A percentile compares a stretch with the other conserved stretches of the same genome.
phyloP scores from a whole-genome alignment of 495 filamentous ascomycete genomes.

The Monascus purpureus region DNA sequence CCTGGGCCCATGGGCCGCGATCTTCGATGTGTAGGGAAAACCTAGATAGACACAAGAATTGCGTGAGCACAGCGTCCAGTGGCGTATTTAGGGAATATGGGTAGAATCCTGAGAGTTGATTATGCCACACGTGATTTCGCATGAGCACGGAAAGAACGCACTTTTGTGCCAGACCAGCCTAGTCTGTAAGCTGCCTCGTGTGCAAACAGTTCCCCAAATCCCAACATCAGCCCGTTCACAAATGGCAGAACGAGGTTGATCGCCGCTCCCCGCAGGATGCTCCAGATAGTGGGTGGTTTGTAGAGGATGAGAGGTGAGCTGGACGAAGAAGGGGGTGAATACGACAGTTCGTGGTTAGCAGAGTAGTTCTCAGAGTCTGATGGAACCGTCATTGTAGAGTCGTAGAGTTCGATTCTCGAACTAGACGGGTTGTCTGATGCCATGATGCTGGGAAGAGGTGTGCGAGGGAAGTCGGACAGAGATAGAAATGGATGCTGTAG shows the following conservation, averaged over 20 bases:
- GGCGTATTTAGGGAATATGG: too few species aligned
- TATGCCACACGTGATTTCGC: too few species aligned
- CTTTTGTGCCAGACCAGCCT: slow-evolving; percentile 89
- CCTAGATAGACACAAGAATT: slow-evolving; percentile 21
- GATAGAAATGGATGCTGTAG: slow-evolving; percentile 4
- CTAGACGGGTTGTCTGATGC: slow-evolving; percentile 29
- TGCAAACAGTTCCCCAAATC: slow-evolving; percentile 90
- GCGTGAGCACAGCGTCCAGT: background rate
- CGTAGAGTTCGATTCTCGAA: slow-evolving; percentile 48
- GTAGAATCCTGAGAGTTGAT: too few species aligned
- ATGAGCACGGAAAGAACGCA: too few species aligned
- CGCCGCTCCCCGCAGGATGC: slow-evolving; percentile 70
- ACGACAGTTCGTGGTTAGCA: slow-evolving; percentile 46
- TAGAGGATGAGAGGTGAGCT: slow-evolving; percentile 77
- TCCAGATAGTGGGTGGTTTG: slow-evolving; percentile 73
- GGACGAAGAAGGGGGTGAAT: slow-evolving; percentile 48
- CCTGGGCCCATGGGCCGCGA: slow-evolving; percentile 50
- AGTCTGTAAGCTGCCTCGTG: slow-evolving; percentile 87
- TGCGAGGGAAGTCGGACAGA: slow-evolving; percentile 4
- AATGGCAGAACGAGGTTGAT: slow-evolving; percentile 94
- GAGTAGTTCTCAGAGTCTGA: slow-evolving; percentile 88
- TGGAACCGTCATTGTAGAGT: slow-evolving; percentile 71
- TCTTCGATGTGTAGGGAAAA: slow-evolving; percentile 49
- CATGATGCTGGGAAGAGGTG: slow-evolving; percentile 16
- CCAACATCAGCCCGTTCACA: slow-evolving; percentile 95